phyloP scores from a whole-genome alignment of 1,139 yeast genomes.

The Saccharomyces pastorianus region DNA sequence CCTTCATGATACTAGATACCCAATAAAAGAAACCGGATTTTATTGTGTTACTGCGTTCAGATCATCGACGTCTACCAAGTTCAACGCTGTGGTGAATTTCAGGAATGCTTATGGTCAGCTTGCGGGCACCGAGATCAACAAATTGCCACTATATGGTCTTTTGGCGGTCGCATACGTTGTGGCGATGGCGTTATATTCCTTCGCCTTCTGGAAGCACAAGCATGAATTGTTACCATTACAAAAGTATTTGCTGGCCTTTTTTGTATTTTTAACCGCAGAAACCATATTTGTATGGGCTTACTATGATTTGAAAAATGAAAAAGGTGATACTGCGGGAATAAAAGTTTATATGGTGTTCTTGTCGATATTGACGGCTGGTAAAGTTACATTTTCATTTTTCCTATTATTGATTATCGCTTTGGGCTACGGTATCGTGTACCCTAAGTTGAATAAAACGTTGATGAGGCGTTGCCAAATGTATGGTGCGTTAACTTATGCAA shows the following conservation, averaged over 20 bases:
- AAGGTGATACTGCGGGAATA: conserved; percentile 53
- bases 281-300: conserved; percentile 87
- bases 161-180: conserved; percentile 78
- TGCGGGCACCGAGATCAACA: conserved; percentile 86
- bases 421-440: conserved; percentile 90
- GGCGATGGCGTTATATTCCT: conserved; percentile 72
- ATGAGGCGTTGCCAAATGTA: conserved; percentile 78
- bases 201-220: conserved; percentile 79
- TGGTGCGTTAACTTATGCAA: conserved; percentile 62
- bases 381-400: conserved; percentile 84
- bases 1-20: conserved; percentile 53
- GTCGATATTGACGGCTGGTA: conserved; percentile 69
- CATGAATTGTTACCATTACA: conserved; percentile 86
- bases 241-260: conserved; percentile 79
- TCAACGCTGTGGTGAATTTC: conserved; percentile 61
- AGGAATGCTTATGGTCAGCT: conserved; percentile 88
- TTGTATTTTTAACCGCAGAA: conserved; percentile 74
- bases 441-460: conserved; percentile 64
- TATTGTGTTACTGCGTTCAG: conserved; percentile 70
- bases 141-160: conserved; percentile 80
- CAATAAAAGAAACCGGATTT: conserved; percentile 70
- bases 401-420: conserved; percentile 74
- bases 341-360: conserved; percentile 69
- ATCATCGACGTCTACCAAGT: conserved; percentile 35
- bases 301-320: conserved; percentile 72